phyloP scores from a whole-genome alignment of 805 yeast species.

The Candida pini region DNA sequence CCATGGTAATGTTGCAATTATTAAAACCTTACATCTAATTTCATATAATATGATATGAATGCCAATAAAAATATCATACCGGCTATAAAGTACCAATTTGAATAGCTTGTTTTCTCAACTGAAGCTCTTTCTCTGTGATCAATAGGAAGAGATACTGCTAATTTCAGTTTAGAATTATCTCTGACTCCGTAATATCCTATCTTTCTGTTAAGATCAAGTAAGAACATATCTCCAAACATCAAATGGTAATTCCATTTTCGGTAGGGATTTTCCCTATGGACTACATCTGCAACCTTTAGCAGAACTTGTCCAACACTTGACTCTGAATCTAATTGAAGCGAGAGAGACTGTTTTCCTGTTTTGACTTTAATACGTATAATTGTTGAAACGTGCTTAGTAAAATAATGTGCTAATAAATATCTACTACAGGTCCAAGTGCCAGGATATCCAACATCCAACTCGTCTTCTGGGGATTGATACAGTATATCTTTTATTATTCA shows the following conservation, averaged over 20 bases:
- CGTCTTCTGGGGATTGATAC: too few relatives aligned
- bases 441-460: too few relatives aligned
- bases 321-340: neutral
- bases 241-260: neutral
- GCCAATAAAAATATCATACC: too few relatives aligned
- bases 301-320: neutral
- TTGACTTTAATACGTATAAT: too few relatives aligned
- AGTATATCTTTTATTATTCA: too few relatives aligned
- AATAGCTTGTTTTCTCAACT: neutral
- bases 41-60: too few relatives aligned
- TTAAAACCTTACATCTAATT: constrained; percentile 29
- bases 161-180: neutral
- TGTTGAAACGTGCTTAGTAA: too few relatives aligned
- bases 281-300: neutral
- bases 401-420: too few relatives aligned
- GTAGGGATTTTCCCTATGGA: neutral
- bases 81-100: too few relatives aligned
- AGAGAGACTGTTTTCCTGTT: too few relatives aligned
- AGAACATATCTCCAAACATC: neutral
- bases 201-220: neutral
- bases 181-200: neutral
- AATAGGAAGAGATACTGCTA: neutral
- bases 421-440: too few relatives aligned
- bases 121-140: neutral
- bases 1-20: constrained; percentile 36